Base-by-base conservation (phyloP, 768 basidiomycete genomes). In the Xerocomellus intermedius region DNA sequence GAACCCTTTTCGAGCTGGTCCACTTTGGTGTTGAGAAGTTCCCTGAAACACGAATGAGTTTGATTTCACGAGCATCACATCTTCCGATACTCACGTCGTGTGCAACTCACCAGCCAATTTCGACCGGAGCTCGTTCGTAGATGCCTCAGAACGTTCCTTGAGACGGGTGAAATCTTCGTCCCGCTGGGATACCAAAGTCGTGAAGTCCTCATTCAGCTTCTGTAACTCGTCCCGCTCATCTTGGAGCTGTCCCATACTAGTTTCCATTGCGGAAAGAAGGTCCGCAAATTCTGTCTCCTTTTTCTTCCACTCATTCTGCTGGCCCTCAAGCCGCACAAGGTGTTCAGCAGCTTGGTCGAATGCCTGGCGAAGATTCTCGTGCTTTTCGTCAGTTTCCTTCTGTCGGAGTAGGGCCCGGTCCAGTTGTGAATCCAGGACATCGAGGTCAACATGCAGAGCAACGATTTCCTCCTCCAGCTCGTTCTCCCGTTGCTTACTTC, bases 341-440 rank as follows among this genome's bases (percentile, higher is more conserved):
- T 94, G 92, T 58, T 92, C 87, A 1, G 91, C 89, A 19, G 93
- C 92, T 61, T 92, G 79, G 48, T 91, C 87, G 66, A 94, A 93
- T 16, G 86, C 87, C 46, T 80, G 75, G 26, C 84, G 79, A 47
- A 92, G 75, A 14, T 82, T 77, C 54, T 85, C 83, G 55, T 90
- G 82, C 64, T 89, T 90, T 69, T 89, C 87, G 56, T 93, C 89
- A 41, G 80, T 83, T 61, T 90, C 84, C 69, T 87, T 90, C 70
- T 92, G 89, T 41, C 87, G 76, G 37, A 82, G 79, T 65, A 94
- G 77, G 0, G 89, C 87, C 8, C 88, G 82, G 53, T 91, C 91
- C 9, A 96, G 79, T 64, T 98, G 93, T 4, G 86, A 87, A 62
- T 95, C 92, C 13, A 96, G 77, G 3, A 84, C 79, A 53, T 94